Evolutionary conservation across 306 rosid species (phyloP), one percentile per base, ranked within the genome.

Genomic region (Glycine latifolia): DNA sequence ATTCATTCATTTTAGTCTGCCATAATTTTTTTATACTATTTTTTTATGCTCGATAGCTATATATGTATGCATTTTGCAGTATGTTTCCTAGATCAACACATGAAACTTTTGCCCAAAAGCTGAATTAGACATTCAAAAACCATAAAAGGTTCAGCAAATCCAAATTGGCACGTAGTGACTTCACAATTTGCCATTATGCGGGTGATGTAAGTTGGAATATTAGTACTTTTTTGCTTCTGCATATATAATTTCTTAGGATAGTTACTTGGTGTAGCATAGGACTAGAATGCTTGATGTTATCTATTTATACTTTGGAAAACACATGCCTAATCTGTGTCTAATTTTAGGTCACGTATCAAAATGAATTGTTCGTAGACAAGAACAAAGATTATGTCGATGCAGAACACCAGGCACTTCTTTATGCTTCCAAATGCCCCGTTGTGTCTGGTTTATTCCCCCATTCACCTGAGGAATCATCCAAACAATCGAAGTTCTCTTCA

Each of bases 81-180:
- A 96, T 96, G 99, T 96, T 96, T 85, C 99, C 99, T 49, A 92
- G 98, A 91, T 96, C 99, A 73, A 96, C 99, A 58, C 92, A 96
- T 82, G 99, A 96, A 87, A 96, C 99, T 73, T 96, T 96, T 82
- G 91, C 98, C 43, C 99, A 96, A 77, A 96, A 94, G 94, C 85
- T 96, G 81, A 93, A 96, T 73, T 97, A 93, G 88, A 93, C 99
- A 61, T 96, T 89, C 91, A 93, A 96, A 86, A 90, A 93, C 80
- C 99, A 96, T 84, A 87, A 88, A 80, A 92, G 97, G 84, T 96
- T 96, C 84, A 85, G 73, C 90, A 96, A 96, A 84, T 98, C 99
- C 67, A 96, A 94, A 91, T 85, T 96, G 81, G 63, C 99, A 0
- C 97, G 87, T 33, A 96, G 91, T 82, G 98, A 96, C 91, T 96